These are phyloP conservation scores for Sphaerosporella brunnea DNA, from an alignment of 495 filamentous ascomycete genomes.

Conservation along the genomic window DNA sequence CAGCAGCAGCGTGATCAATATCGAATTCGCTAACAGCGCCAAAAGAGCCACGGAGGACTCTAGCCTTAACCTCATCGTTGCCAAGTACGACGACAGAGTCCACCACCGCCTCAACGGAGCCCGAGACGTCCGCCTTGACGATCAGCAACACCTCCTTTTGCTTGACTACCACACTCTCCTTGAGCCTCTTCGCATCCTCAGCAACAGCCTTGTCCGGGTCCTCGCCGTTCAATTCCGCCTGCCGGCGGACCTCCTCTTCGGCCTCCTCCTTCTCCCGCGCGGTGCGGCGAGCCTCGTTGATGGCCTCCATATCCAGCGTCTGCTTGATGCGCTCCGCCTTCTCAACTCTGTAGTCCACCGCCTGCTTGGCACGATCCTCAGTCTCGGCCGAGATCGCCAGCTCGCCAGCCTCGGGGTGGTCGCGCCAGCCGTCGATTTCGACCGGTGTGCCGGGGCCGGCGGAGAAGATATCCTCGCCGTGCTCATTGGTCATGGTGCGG, in stretches of 20 bases:
- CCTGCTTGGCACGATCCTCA: conserved; percentile 63
- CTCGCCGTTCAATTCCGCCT: conserved; percentile 23
- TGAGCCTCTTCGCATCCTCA: conserved; percentile 9
- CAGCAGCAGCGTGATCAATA: conserved; percentile 64
- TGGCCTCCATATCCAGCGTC: conserved; percentile 51
- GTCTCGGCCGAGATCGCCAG: conserved; percentile 63
- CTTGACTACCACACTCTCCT: conserved; percentile 12
- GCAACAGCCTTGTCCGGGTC: conserved; percentile 10
- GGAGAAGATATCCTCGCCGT: conserved; percentile 48
- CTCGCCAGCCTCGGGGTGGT: conserved; percentile 76
- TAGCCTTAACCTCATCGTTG: conserved; percentile 61
- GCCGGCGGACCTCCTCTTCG: conserved; percentile 28
- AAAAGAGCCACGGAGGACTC: conserved; percentile 57
- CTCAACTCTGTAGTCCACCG: conserved; percentile 58
- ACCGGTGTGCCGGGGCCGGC: conserved; percentile 81
- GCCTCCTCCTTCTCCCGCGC: conserved; percentile 31
- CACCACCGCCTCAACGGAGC: conserved; percentile 77
- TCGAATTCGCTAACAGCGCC: conserved; percentile 74
- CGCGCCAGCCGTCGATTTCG: conserved; percentile 85
- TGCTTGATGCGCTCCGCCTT: conserved; percentile 36
- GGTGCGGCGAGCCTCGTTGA: conserved; percentile 50
- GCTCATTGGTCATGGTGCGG: conserved; percentile 67
- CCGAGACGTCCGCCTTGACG: conserved; percentile 82
- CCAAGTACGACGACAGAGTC: conserved; percentile 57
- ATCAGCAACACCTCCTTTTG: conserved; percentile 58